A percentile compares a stretch with the other conserved stretches of the same genome.
Evolutionary conservation across 202 grass and related monocot species (phyloP).

Genomic region (Eragrostis tef): DNA sequence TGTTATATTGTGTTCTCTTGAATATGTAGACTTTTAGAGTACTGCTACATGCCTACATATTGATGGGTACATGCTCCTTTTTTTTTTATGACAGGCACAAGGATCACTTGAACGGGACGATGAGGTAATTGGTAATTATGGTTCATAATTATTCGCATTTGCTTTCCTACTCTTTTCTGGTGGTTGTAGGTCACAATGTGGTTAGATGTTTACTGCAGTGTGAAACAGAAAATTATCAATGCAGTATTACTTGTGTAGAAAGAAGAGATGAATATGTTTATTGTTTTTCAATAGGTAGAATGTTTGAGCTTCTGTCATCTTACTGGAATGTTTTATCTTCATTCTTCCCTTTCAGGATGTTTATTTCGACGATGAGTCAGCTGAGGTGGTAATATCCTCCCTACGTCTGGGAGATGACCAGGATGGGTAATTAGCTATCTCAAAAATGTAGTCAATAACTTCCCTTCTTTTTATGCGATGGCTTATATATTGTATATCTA

Average conservation of each 20-base stretch:
- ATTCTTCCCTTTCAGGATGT: constrained; percentile 66
- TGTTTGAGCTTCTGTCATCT: constrained; percentile 17
- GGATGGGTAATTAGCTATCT: constrained; percentile 63
- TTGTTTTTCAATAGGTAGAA: constrained; percentile 31
- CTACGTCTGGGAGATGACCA: constrained; percentile 87
- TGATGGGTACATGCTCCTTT: constrained; percentile 37
- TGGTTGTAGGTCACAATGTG: constrained; percentile 21
- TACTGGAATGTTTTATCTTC: constrained; percentile 13
- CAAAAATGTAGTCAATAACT: not conserved
- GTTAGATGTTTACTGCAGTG: constrained; percentile 18
- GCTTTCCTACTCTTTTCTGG: constrained; percentile 42
- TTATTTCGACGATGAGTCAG: constrained; percentile 93
- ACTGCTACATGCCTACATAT: constrained; percentile 1
- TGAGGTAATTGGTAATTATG: constrained; percentile 66
- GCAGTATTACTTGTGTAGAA: not conserved
- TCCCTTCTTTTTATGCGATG: not conserved
- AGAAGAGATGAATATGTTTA: constrained; percentile 5
- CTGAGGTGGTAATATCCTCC: constrained; percentile 92
- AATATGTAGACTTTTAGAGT: not conserved
- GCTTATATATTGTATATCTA: constrained; percentile 32
- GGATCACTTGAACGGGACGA: constrained; percentile 91
- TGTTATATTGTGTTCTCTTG: not conserved
- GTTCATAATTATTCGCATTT: constrained; percentile 2
- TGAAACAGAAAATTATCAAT: not conserved
- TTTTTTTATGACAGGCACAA: constrained; percentile 70